Conservation (phyloP, 768 basidiomycete species). For the Mrakia hoshinonis region DNA sequence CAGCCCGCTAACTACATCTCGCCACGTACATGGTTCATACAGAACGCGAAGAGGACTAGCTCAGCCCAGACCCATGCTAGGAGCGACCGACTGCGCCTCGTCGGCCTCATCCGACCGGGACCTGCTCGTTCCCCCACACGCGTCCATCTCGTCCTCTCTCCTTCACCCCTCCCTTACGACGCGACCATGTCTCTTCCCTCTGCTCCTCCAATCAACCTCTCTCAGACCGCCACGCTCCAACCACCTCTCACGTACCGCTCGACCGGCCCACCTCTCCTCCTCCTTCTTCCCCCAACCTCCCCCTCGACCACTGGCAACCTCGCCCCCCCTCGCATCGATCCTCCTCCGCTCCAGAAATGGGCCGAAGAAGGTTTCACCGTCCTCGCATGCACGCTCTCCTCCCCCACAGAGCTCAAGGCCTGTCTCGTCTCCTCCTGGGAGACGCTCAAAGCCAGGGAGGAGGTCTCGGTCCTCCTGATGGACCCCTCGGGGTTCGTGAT, state of each 20-base stretch:
- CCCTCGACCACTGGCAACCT: no score
- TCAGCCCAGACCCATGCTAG: no score
- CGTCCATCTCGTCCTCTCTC: background rate
- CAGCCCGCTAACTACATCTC: no score
- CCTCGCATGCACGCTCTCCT: background rate
- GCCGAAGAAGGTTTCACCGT: conserved; percentile 19
- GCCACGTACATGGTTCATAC: no score
- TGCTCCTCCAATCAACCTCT: background rate
- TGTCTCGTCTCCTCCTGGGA: background rate
- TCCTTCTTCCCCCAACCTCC: conserved; percentile 4
- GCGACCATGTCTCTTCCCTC: background rate
- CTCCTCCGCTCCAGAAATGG: conserved; percentile 13
- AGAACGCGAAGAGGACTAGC: no score
- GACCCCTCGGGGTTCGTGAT: background rate
- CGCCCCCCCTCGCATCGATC: background rate
- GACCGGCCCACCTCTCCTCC: background rate
- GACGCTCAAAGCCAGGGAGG: background rate
- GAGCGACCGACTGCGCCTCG: no score
- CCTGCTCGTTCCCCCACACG: no score
- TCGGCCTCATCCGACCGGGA: no score
- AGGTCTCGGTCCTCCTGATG: conserved; percentile 2
- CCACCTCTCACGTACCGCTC: conserved; percentile 2
- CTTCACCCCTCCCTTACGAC: background rate
- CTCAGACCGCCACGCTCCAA: background rate
- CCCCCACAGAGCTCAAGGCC: background rate